These are phyloP conservation scores for Penicillium sp. DNA, from an alignment of 2,329 filamentous ascomycete genomes.

Conservation along the genomic window DNA sequence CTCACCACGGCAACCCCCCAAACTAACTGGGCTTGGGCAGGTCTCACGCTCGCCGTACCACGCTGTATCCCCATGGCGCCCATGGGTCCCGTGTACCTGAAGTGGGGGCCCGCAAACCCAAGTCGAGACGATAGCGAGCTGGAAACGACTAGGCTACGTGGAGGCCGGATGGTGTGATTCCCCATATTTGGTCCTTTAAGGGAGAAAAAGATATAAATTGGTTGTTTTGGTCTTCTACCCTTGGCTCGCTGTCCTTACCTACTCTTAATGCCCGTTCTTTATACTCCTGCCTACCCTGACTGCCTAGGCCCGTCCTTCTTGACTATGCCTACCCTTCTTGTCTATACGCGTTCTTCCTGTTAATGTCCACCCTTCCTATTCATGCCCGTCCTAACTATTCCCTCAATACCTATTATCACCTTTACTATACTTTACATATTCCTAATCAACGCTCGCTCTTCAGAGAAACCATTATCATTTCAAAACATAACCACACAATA, in stretches of 20 bases:
- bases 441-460: too few relatives aligned
- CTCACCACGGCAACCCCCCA: not conserved
- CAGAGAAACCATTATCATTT: not conserved
- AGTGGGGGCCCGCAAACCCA: not conserved
- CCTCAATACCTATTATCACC: too few relatives aligned
- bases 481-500: not conserved
- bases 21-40: too few relatives aligned
- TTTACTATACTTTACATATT: too few relatives aligned
- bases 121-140: not conserved
- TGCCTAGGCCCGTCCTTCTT: not conserved
- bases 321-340: not conserved
- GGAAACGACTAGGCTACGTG: not conserved
- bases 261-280: too few relatives aligned
- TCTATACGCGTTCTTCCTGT: too few relatives aligned
- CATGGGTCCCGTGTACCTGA: not conserved
- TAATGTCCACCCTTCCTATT: too few relatives aligned
- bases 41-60: not conserved
- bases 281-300: too few relatives aligned
- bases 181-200: not conserved
- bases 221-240: not conserved
- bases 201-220: not conserved
- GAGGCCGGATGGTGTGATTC: not conserved
- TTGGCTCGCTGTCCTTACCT: too few relatives aligned
- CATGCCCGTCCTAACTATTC: too few relatives aligned
- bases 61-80: not conserved